Evolutionary conservation across 768 basidiomycete genomes (phyloP).

Genomic region (Amanita inopinata): DNA sequence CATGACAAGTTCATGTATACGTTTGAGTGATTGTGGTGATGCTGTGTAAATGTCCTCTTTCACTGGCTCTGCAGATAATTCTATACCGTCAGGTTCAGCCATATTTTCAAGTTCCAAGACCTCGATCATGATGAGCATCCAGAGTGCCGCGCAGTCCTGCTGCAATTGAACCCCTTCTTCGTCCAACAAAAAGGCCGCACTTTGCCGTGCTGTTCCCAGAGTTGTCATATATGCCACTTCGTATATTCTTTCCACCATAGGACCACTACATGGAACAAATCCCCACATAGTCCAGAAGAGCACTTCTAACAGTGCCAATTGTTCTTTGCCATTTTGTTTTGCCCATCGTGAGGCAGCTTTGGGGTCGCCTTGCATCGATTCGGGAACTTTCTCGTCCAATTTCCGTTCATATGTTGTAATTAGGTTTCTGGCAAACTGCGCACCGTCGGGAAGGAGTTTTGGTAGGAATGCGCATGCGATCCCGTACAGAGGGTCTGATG

Average conservation of each 20-base stretch:
- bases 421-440: conserved; percentile 49
- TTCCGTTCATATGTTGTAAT: conserved; percentile 53
- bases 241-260: conserved; percentile 53
- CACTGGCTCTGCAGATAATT: conserved; percentile 40
- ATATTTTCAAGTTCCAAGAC: conserved; percentile 71
- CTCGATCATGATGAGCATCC: conserved; percentile 75
- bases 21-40: conserved; percentile 51
- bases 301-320: conserved; percentile 73
- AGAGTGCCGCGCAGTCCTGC: conserved; percentile 61
- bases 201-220: conserved; percentile 56
- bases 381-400: conserved; percentile 39
- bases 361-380: conserved; percentile 37
- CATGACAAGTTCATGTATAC: conserved; percentile 59
- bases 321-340: conserved; percentile 69
- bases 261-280: conserved; percentile 54
- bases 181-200: conserved; percentile 58
- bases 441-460: conserved; percentile 52
- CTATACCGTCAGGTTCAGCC: conserved; percentile 38
- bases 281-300: conserved; percentile 88
- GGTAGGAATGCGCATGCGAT: conserved; percentile 48
- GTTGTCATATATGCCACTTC: conserved; percentile 54
- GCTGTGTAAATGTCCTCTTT: conserved; percentile 47
- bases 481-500: conserved; percentile 40
- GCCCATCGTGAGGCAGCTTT: conserved; percentile 55
- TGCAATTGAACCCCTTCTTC: conserved; percentile 60